Conservation (phyloP, 345 rosid species). For the Melaleuca alternifolia region DNA sequence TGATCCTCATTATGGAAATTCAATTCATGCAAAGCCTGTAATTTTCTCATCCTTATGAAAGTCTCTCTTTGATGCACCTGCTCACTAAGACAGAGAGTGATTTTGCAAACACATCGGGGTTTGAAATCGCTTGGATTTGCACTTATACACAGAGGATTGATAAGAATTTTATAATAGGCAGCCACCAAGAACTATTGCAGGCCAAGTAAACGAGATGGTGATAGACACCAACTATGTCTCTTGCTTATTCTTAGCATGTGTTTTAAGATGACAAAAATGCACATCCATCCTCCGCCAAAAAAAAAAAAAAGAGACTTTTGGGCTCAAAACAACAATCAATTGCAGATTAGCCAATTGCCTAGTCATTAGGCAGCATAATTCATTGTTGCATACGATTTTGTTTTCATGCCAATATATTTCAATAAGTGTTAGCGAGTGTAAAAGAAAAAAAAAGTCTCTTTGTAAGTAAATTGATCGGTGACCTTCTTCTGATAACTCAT, state of each 20-base stretch:
- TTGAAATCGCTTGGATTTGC: neutral
- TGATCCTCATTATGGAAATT: too few relatives aligned
- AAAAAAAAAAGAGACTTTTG: neutral
- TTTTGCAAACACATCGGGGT: neutral
- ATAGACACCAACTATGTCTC: too few relatives aligned
- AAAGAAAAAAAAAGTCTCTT: neutral
- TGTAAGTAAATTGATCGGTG: neutral
- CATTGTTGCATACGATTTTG: neutral
- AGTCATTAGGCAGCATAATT: neutral
- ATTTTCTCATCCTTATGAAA: neutral
- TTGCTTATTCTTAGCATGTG: neutral
- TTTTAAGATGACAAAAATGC: neutral
- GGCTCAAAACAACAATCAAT: neutral
- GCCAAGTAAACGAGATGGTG: neutral
- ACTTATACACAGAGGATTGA: neutral
- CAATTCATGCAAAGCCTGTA: neutral
- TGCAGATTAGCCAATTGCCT: neutral
- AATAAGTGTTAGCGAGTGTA: neutral
- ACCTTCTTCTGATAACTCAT: neutral
- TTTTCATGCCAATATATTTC: neutral
- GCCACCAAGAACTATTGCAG: neutral
- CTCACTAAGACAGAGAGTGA: neutral
- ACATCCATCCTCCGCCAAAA: neutral
- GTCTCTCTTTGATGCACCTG: neutral
- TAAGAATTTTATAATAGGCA: neutral